A percentile compares a stretch with the other conserved stretches of the same genome.
These are phyloP conservation scores for Rhodotorula kratochvilovae DNA, from an alignment of 768 basidiomycete species.

Conservation along the genomic window DNA sequence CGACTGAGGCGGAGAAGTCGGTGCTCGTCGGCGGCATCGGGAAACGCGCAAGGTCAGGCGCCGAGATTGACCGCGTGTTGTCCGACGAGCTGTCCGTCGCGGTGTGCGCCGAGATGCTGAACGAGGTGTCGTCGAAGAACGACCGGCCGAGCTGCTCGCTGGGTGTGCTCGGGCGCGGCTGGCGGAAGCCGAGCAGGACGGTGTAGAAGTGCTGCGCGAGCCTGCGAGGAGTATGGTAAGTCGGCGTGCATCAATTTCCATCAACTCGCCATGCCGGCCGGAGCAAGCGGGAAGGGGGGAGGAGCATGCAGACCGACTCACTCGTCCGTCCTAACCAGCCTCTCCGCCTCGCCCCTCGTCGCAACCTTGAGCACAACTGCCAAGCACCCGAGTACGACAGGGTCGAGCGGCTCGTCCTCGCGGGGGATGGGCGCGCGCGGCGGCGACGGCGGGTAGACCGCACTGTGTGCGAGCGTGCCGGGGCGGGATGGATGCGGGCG, in stretches of 20 bases:
- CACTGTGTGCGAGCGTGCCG: not conserved
- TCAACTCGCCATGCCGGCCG: too few relatives aligned
- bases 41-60: not conserved
- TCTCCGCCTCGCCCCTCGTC: not conserved
- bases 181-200: constrained; percentile 7
- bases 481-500: constrained; percentile 31
- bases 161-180: not conserved
- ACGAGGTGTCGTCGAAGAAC: not conserved
- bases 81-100: not conserved
- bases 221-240: too few relatives aligned
- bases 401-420: not conserved
- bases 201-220: constrained; percentile 21
- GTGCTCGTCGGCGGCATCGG: not conserved
- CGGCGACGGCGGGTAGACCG: not conserved
- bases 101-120: not conserved
- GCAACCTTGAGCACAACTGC: constrained; percentile 2
- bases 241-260: too few relatives aligned
- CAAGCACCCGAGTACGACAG: not conserved
- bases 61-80: not conserved
- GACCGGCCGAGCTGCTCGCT: not conserved
- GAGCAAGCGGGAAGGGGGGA: too few relatives aligned
- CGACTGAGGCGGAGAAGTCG: not conserved
- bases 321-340: not conserved
- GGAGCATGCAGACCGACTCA: not conserved
- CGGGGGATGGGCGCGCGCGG: not conserved